Evolutionary conservation across 257 asterid species (phyloP).

Genomic region (Rehmannia glutinosa): DNA sequence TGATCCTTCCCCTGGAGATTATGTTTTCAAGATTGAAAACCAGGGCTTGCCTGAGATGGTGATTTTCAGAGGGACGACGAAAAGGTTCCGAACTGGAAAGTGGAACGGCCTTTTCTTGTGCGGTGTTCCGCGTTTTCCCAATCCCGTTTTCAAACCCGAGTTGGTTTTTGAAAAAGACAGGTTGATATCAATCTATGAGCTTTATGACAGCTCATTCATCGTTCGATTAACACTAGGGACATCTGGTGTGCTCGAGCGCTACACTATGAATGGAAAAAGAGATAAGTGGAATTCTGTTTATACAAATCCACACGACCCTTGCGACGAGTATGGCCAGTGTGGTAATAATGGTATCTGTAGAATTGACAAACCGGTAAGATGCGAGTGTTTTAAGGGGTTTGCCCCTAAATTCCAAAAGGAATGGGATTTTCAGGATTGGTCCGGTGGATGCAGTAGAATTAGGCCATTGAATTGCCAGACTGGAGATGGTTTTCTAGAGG

Average conservation of each 20-base stretch:
- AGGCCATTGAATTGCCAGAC: slow-evolving; percentile 6
- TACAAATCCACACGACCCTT: neutral
- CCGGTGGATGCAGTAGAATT: slow-evolving; percentile 23
- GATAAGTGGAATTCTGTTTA: slow-evolving; percentile 16
- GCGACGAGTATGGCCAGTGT: slow-evolving; percentile 24
- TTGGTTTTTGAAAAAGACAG: neutral
- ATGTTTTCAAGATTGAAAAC: slow-evolving; percentile 12
- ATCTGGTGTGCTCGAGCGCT: neutral
- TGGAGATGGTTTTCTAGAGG: slow-evolving; percentile 23
- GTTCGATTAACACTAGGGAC: neutral
- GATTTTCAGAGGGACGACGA: neutral
- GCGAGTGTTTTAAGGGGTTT: slow-evolving; percentile 21
- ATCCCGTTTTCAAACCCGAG: neutral
- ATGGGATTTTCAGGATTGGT: slow-evolving; percentile 23
- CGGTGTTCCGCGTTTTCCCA: slow-evolving; percentile 6
- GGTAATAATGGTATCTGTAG: slow-evolving; percentile 28
- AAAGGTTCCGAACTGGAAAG: slow-evolving; percentile 17
- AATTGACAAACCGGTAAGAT: neutral
- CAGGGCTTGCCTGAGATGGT: slow-evolving; percentile 21
- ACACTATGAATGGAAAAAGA: slow-evolving; percentile 11
- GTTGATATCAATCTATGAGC: neutral
- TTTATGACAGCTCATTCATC: slow-evolving; percentile 4
- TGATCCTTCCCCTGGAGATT: slow-evolving; percentile 39
- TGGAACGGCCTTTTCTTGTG: slow-evolving; percentile 35
- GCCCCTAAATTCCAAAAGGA: neutral